Base-by-base conservation (phyloP, 148 eudicot genomes). In the Salicornia ramosissima region DNA sequence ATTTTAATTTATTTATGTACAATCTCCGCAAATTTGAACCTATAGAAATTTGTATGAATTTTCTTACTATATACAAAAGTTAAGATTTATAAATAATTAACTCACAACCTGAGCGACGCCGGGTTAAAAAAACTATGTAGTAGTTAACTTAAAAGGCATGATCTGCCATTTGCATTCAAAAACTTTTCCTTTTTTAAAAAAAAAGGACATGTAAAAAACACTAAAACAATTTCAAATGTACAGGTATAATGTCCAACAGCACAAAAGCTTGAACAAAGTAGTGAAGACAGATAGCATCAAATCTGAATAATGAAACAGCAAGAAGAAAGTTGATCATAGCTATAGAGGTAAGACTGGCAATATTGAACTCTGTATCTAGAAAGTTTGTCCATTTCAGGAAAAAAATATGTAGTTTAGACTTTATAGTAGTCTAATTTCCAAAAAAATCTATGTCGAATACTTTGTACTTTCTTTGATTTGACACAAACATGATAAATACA, bases 301-400 rank as follows among this genome's bases (percentile, higher is more conserved):
- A 45, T 29, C 13, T 45, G 28, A 30, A 49, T 64, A 54, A 55
- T n/a, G 64, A 42, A 21, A n/a, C 28, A 26, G 39, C 21, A 26
- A 10, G 55, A 31, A 24, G 31, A 36, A 67, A 74, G 50, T 34
- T 19, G 39, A 25, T 55, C 49, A 22, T 39, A 72, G 28, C 58
- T 21, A 26, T 66, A 58, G 58, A 74, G 77, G 77, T 74, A 74
- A 43, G 66, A 45, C 16, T 30, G 33, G 63, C 30, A 39, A 45
- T 67, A 54, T 2, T 57, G 47, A 66, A 34, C 56, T 66, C 30
- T 74, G 71, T 66, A 57, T 29, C 36, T 67, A 74, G 65, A 74
- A 49, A 45, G 56, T 65, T 43, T 33, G 33, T 25, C 61, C 6
- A 31, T 43, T 57, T 16, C 30, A 1, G 34, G 49, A 62, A 50